phyloP scores from a whole-genome alignment of 805 yeast genomes.

The Yamadazyma nakazawae region DNA sequence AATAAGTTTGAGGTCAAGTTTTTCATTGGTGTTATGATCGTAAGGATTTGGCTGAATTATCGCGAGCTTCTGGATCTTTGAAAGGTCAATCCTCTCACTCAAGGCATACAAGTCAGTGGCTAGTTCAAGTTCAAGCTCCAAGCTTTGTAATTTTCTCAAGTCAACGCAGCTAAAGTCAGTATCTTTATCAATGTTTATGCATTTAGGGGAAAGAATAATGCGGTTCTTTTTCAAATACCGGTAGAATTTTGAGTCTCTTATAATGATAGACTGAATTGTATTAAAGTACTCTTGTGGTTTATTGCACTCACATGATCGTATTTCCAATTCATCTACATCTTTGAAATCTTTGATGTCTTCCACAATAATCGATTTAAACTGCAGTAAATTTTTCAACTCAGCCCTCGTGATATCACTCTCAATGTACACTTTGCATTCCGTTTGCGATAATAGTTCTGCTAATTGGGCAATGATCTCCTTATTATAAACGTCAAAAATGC shows the following conservation, averaged over 20 bases:
- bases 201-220: slow-evolving; percentile 3
- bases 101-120: background rate
- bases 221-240: background rate
- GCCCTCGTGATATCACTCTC: slow-evolving; percentile 10
- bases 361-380: slow-evolving; percentile 18
- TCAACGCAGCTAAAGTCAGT: slow-evolving; percentile 5
- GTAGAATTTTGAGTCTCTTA: slow-evolving; percentile 1
- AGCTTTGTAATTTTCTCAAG: slow-evolving; percentile 1
- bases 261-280: background rate
- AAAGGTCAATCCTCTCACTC: background rate
- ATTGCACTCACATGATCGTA: slow-evolving; percentile 5
- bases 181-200: slow-evolving; percentile 5
- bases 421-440: slow-evolving; percentile 10
- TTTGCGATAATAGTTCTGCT: slow-evolving; percentile 3
- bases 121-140: slow-evolving; percentile 3
- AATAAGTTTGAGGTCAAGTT: slow-evolving; percentile 42
- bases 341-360: slow-evolving; percentile 16
- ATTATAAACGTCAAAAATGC: slow-evolving; percentile 14
- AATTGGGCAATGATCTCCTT: slow-evolving; percentile 4
- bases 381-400: slow-evolving; percentile 5
- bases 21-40: slow-evolving; percentile 28
- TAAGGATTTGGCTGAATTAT: slow-evolving; percentile 8
- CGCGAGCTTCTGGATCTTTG: slow-evolving; percentile 8
- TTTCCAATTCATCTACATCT: slow-evolving; percentile 9
- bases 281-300: background rate